Percentiles rank a stretch among this genome's conserved stretches.
Evolutionary conservation across 2,329 filamentous ascomycete species (phyloP).

Genomic region (Emydomyces testavorans): DNA sequence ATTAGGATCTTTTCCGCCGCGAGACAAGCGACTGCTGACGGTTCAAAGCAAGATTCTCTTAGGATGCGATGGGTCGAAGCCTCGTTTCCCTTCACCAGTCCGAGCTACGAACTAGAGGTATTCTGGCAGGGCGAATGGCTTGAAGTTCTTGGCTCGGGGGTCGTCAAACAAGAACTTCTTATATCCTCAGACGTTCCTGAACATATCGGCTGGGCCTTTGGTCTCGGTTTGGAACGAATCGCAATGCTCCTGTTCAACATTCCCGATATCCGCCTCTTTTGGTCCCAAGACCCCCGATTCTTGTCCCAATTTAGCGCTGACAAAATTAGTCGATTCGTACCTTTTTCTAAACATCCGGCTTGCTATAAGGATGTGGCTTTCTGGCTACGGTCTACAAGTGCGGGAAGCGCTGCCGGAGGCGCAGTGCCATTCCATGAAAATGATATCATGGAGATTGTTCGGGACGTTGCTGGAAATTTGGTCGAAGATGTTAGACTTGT

Average conservation of each 20-base stretch:
- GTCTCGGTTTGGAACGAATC: conserved; percentile 83
- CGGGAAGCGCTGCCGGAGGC: conserved; percentile 30
- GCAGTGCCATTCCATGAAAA: conserved; percentile 67
- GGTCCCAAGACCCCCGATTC: conserved; percentile 77
- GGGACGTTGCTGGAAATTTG: conserved; percentile 65
- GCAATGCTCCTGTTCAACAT: conserved; percentile 97
- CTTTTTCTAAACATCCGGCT: conserved; percentile 83
- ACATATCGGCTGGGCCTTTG: conserved; percentile 88
- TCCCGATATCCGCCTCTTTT: conserved; percentile 92
- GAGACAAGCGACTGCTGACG: conserved; percentile 41
- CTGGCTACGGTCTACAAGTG: conserved; percentile 52
- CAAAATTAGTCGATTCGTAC: conserved; percentile 55
- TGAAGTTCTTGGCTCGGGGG: conserved; percentile 85
- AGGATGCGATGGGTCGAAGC: conserved; percentile 90
- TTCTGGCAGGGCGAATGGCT: conserved; percentile 93
- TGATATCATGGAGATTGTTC: conserved; percentile 91
- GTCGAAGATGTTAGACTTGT: conserved; percentile 79
- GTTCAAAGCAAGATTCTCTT: conserved; percentile 56
- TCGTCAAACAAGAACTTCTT: conserved; percentile 73
- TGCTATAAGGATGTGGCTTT: conserved; percentile 91
- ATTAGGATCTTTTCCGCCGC: conserved; percentile 77
- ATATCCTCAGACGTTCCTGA: conserved; percentile 62
- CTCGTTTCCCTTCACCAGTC: conserved; percentile 94
- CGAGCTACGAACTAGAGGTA: conserved; percentile 92
- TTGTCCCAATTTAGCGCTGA: conserved; percentile 61